Percentiles rank a stretch among this genome's conserved stretches.
phyloP scores from a whole-genome alignment of 2,329 filamentous ascomycete species.

The Apiospora phragmitis region DNA sequence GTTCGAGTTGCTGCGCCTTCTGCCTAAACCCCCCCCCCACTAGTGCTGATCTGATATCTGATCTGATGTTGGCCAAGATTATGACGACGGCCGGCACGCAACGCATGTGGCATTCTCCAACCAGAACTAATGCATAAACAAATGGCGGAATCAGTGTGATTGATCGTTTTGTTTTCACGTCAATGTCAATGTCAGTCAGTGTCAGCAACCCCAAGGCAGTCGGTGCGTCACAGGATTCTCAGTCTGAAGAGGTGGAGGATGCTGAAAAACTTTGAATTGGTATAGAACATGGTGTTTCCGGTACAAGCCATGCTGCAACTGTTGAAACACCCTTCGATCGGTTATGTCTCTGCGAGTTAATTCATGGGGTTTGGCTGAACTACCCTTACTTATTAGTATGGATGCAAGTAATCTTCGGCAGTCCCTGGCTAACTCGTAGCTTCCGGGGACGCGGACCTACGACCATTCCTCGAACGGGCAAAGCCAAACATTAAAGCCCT shows the following conservation, averaged over 20 bases:
- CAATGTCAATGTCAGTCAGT: background rate
- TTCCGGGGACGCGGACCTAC: background rate
- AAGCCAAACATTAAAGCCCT: background rate
- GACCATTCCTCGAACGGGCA: background rate
- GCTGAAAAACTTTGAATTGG: background rate
- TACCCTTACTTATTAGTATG: no score
- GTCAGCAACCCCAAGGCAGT: background rate
- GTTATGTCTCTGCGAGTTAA: background rate
- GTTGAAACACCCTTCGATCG: background rate
- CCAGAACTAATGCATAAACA: background rate
- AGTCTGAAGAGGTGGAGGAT: background rate
- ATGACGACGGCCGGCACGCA: background rate
- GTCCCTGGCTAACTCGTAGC: background rate
- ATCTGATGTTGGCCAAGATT: background rate
- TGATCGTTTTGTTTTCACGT: background rate
- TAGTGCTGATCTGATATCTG: conserved; percentile 1
- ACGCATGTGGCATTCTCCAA: background rate
- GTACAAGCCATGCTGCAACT: background rate
- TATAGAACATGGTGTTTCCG: background rate
- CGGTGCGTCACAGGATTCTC: background rate
- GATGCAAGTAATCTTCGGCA: background rate
- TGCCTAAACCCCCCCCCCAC: background rate
- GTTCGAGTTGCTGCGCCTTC: background rate
- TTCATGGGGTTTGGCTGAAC: no score
- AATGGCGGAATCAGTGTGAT: background rate